Conservation (phyloP, 768 basidiomycete species). For the Mycena crocata region DNA sequence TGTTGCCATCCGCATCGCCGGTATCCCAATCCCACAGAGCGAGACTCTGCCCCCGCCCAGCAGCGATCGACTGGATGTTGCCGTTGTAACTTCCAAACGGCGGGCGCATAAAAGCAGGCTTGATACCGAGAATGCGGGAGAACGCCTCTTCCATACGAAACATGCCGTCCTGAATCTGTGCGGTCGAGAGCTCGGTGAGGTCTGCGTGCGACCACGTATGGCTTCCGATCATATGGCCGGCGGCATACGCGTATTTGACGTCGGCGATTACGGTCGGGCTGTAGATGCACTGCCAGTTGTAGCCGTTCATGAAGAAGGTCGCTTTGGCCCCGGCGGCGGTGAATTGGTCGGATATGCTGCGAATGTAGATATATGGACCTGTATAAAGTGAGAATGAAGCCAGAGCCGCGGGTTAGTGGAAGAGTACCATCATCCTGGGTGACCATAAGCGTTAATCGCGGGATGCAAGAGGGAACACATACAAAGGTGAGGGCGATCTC, state of each 20-base stretch:
- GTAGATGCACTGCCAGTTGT: constrained; percentile 57
- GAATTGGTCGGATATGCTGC: constrained; percentile 46
- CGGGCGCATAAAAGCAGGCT: constrained; percentile 54
- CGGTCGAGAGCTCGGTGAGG: constrained; percentile 45
- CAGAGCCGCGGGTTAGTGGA: background rate
- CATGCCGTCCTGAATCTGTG: constrained; percentile 50
- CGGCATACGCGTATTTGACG: constrained; percentile 50
- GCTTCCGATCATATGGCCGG: constrained; percentile 57
- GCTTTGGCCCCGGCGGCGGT: constrained; percentile 50
- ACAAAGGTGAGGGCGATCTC: constrained; percentile 26
- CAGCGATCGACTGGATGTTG: constrained; percentile 48
- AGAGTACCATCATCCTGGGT: constrained; percentile 26
- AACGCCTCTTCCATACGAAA: constrained; percentile 43
- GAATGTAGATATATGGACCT: constrained; percentile 48
- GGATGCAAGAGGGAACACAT: background rate
- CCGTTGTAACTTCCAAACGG: constrained; percentile 58
- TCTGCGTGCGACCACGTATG: constrained; percentile 59
- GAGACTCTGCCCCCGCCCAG: constrained; percentile 43
- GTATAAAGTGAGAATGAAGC: constrained; percentile 41
- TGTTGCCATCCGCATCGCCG: constrained; percentile 44
- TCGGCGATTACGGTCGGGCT: constrained; percentile 36
- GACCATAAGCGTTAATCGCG: background rate
- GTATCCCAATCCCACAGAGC: constrained; percentile 55
- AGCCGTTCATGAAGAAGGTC: too few relatives aligned
- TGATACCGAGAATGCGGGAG: constrained; percentile 45